Evolutionary conservation across 108 stramenopile genomes (phyloP).

Genomic region (Cyclostephanos tholiformis): DNA sequence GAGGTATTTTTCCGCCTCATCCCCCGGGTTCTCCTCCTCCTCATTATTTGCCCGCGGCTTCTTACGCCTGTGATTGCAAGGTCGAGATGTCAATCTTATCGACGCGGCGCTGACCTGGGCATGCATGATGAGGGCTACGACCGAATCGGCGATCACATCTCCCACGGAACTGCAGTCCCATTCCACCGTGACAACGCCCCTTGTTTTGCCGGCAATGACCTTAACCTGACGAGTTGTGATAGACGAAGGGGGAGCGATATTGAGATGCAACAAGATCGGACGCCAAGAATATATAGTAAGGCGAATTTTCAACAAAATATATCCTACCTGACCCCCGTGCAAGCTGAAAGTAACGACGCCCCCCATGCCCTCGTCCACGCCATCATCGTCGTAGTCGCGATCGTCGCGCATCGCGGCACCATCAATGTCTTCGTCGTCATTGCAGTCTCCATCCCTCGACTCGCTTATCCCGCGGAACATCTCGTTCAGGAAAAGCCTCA

Average conservation of each 20-base stretch:
- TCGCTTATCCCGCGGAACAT: conserved; percentile 83
- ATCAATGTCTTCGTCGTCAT: conserved; percentile 8
- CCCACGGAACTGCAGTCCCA: conserved; percentile 92
- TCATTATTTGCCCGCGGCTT: conserved; percentile 36
- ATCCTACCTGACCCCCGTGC: conserved; percentile 62
- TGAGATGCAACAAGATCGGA: neutral
- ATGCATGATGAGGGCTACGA: conserved; percentile 90
- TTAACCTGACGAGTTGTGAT: conserved; percentile 34
- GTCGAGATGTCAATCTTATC: conserved; percentile 83
- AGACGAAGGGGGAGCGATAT: neutral
- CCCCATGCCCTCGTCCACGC: conserved; percentile 38
- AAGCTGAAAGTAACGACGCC: conserved; percentile 57
- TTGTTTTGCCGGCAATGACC: conserved; percentile 65
- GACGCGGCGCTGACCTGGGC: conserved; percentile 89
- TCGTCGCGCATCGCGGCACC: conserved; percentile 4
- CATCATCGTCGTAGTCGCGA: conserved; percentile 5
- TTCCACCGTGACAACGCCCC: conserved; percentile 71
- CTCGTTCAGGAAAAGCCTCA: conserved; percentile 77
- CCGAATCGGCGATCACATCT: conserved; percentile 93
- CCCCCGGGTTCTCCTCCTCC: conserved; percentile 46
- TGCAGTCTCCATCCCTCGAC: conserved; percentile 12
- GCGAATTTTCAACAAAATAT: neutral
- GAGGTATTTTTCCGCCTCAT: conserved; percentile 54
- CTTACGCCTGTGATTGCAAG: conserved; percentile 71
- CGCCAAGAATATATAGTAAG: neutral